Evolutionary conservation across 2,329 filamentous ascomycete species (phyloP), one percentile per base, ranked within the genome.

Genomic region (Fusarium cyanostomum): DNA sequence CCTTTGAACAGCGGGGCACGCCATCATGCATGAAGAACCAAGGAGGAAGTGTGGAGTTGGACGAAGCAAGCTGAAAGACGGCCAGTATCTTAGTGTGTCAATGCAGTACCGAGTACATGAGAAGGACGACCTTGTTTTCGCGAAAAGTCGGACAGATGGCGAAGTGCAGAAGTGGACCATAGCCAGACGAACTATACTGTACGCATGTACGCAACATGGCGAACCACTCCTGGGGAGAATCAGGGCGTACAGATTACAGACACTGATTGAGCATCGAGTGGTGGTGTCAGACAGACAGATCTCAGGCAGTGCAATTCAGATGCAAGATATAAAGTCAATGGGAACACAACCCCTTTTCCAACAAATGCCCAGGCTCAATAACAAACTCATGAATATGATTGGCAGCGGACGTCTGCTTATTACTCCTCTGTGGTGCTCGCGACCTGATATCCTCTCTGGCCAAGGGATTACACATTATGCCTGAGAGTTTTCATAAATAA

Each of bases 251-350:
- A 39, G 21, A 49, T 37, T 21, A 44, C 57, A 60, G 28, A 43
- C 39, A 46, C 24, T n/a, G n/a, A n/a, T n/a, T n/a, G 26, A 9
- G 33, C 35, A 59, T 59, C 54, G 46, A 51, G 26, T 46, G 35
- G 21, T 42, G 49, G 27, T 56, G 60, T 51, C 55, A 59, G 56
- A 56, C 45, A 69, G 59, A 53, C 67, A 66, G 67, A 70, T 71
- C 69, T 68, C 50, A 67, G 57, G 59, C 56, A 10, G 66, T 71
- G 67, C 58, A 56, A 69, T 65, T 54, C 28, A 37, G 52, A 69
- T 71, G 69, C 64, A 69, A 59, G 69, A 69, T 68, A 66, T 64
- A 57, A 60, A 68, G 56, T 58, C 52, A 62, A 56, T 38, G 53
- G 62, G 49, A 53, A 42, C 49, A 69, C 68, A 70, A 59, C 52